These are phyloP conservation scores for Cladophialophora exuberans DNA, from an alignment of 2,329 filamentous ascomycete species.

Conservation along the genomic window DNA sequence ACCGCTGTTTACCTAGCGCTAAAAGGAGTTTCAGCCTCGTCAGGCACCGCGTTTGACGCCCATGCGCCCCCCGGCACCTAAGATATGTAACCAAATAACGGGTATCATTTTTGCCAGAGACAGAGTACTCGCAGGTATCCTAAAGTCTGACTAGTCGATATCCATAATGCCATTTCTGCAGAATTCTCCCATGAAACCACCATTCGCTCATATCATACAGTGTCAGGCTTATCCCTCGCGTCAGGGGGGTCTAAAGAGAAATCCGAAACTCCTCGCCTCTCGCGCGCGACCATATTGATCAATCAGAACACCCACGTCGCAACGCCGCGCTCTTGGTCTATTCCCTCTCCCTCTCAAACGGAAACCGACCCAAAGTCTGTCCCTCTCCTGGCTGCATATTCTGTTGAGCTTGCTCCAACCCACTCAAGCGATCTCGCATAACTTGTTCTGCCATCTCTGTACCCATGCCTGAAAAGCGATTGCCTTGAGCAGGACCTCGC, in stretches of 20 bases:
- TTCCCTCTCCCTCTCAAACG: slow-evolving; percentile 32
- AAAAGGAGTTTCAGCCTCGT: slow-evolving; percentile 8
- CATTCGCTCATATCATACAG: slow-evolving; percentile 5
- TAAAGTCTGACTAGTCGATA: not conserved
- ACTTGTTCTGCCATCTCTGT: slow-evolving; percentile 67
- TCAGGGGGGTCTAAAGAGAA: not conserved
- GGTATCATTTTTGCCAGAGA: too few relatives aligned
- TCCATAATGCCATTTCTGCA: not conserved
- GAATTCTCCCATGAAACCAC: not conserved
- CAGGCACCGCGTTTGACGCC: not conserved
- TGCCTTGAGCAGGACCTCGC: slow-evolving; percentile 24
- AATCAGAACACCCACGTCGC: not conserved
- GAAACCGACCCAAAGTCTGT: slow-evolving; percentile 32
- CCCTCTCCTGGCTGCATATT: slow-evolving; percentile 17
- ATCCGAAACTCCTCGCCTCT: not conserved
- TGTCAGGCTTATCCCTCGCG: not conserved
- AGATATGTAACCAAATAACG: too few relatives aligned
- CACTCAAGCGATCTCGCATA: slow-evolving; percentile 62
- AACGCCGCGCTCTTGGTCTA: slow-evolving; percentile 12
- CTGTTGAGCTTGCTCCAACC: slow-evolving; percentile 45
- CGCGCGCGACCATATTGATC: not conserved
- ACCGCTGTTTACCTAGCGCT: slow-evolving; percentile 4
- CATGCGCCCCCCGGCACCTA: not conserved
- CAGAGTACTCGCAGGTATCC: too few relatives aligned
- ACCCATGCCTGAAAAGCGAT: slow-evolving; percentile 35